Percentiles rank a stretch among this genome's conserved stretches.
These are phyloP conservation scores for Penicillium mononematosum DNA, from an alignment of 495 filamentous ascomycete genomes.

Conservation along the genomic window DNA sequence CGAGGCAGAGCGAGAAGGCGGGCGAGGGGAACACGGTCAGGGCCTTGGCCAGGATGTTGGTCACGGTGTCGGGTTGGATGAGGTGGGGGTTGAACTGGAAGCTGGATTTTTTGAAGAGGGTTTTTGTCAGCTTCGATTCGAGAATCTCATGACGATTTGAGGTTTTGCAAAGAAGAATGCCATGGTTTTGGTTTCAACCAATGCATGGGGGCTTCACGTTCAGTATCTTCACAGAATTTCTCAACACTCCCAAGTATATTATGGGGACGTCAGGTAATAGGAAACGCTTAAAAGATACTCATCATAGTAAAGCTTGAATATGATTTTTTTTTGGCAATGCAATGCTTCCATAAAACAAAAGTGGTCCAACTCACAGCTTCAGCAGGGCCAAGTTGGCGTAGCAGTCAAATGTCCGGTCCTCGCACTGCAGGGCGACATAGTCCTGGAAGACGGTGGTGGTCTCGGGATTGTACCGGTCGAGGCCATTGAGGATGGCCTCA, in stretches of 20 bases:
- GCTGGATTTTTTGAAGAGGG: slow-evolving; percentile 44
- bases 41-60: slow-evolving; percentile 97
- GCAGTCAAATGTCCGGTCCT: slow-evolving; percentile 87
- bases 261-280: slow-evolving; percentile 83
- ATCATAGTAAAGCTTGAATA: not conserved
- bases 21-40: slow-evolving; percentile 96
- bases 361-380: slow-evolving; percentile 80
- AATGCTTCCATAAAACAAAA: slow-evolving; percentile 8
- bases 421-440: slow-evolving; percentile 93
- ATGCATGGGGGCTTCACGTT: slow-evolving; percentile 23
- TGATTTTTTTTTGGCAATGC: not conserved
- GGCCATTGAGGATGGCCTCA: slow-evolving; percentile 82
- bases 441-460: slow-evolving; percentile 91
- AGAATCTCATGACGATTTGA: not conserved
- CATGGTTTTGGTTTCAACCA: not conserved
- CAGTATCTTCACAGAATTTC: slow-evolving; percentile 32
- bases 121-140: slow-evolving; percentile 16
- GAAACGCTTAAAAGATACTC: slow-evolving; percentile 67
- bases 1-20: slow-evolving; percentile 89
- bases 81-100: slow-evolving; percentile 99
- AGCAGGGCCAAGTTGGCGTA: slow-evolving; percentile 94
- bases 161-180: not conserved
- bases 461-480: slow-evolving; percentile 98
- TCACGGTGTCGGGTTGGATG: slow-evolving; percentile 90
- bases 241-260: slow-evolving; percentile 36